Base-by-base conservation (phyloP, 208 protist species). In the Kentomonas sorsogonicus region DNA sequence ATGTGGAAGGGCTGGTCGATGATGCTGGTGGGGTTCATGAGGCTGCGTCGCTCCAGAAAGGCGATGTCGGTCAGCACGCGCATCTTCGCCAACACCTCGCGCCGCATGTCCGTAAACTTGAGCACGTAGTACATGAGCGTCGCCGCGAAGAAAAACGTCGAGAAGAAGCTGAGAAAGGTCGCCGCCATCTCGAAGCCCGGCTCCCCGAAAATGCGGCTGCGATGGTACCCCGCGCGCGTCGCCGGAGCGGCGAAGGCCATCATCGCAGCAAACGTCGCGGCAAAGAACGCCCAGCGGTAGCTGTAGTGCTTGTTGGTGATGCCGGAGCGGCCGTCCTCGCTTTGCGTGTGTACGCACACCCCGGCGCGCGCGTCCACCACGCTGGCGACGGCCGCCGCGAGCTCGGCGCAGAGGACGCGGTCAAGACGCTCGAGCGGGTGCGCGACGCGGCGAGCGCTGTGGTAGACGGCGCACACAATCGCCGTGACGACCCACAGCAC, bases 61-160 rank as follows among this genome's bases (percentile, higher is more conserved):
- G 82, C 86, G 18, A 88, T 45, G 18, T 85, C 58, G 1, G 82
- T 80, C 23, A 93, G 59, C 30, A 85, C 82, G 25, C 63, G 63
- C 55, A 93, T 71, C 69, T 89, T 83, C 9, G 74, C 77, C 7
- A 47, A 47, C 20, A 93, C 54, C 56, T 93, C 74, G 3, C 86
- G 72, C 57, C 89, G 80, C 79, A 89, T 89, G 68, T 93, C 86
- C 4, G 66, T 83, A n/a, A 89, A 62, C 53, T 88, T 89, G 29
- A 89, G 34, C 22, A 86, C 57, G 39, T 77, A 77, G 51, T 74
- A 93, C 16, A 63, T 69, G 1, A 84, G 52, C 9, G 71, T 68
- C 10, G 64, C 20, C 22, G 66, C 56, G 43, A 93, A 88, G 25
- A 88, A 72, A 20, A 83, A 69, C 4, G 60, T 77, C 5, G 86